Percentiles rank a stretch among this genome's conserved stretches.
These are phyloP conservation scores for Glutinoglossum americanum DNA, from an alignment of 495 filamentous ascomycete species.

Conservation along the genomic window DNA sequence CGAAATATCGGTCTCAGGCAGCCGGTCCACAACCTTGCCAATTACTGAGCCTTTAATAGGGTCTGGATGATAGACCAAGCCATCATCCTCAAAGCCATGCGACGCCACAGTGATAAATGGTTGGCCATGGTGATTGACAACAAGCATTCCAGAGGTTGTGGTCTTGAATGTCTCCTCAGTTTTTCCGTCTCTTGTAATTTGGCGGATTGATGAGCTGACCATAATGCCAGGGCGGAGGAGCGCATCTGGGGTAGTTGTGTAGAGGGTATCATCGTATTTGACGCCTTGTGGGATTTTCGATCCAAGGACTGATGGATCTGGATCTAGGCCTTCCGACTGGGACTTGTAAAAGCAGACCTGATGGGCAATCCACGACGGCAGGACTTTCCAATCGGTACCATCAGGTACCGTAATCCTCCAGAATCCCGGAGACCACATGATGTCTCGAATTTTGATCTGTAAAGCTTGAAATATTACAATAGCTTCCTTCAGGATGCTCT, in stretches of 20 bases:
- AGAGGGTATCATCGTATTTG: constrained; percentile 2
- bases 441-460: constrained; percentile 2
- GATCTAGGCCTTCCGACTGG: not conserved
- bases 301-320: not conserved
- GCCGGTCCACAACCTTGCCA: constrained; percentile 1
- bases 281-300: not conserved
- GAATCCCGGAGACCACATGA: constrained; percentile 3
- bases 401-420: constrained; percentile 1
- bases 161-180: constrained; percentile 2
- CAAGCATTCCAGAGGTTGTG: constrained; percentile 4
- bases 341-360: constrained; percentile 1
- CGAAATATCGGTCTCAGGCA: constrained; percentile 4
- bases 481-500: not conserved
- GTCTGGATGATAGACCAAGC: constrained; percentile 5
- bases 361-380: not conserved
- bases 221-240: constrained; percentile 5
- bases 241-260: not conserved
- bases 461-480: not conserved
- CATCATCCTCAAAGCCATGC: constrained; percentile 5
- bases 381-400: not conserved
- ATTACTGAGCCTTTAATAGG: constrained; percentile 4
- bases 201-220: constrained; percentile 3
- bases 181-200: not conserved
- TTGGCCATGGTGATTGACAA: not conserved
- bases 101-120: constrained; percentile 3